phyloP scores from a whole-genome alignment of 768 basidiomycete genomes.

The Boletus eberwhitei region DNA sequence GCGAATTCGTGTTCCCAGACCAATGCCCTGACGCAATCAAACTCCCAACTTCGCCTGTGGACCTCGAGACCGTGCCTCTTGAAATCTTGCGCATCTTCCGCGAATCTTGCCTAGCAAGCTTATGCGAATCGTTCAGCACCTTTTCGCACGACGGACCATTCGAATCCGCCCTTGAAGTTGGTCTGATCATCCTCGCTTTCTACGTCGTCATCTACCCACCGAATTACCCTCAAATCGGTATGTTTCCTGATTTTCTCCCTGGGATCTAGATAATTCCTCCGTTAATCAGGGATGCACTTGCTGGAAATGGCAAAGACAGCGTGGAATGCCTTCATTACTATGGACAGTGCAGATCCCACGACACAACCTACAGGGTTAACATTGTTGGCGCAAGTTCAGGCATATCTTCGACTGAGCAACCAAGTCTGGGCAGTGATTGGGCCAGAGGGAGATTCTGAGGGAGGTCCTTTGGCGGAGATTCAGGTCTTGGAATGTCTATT shows the following conservation, averaged over 20 bases:
- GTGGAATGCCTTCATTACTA: conserved; percentile 60
- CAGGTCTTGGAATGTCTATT: conserved; percentile 42
- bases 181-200: conserved; percentile 57
- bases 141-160: conserved; percentile 67
- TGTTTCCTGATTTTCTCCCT: conserved; percentile 11
- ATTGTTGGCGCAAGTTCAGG: conserved; percentile 30
- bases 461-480: conserved; percentile 57
- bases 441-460: conserved; percentile 54
- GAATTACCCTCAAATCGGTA: conserved; percentile 83
- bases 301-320: conserved; percentile 73
- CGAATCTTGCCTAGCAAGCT: conserved; percentile 52
- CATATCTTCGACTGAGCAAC: conserved; percentile 40
- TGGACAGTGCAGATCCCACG: conserved; percentile 16
- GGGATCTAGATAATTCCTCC: background rate
- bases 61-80: conserved; percentile 35
- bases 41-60: conserved; percentile 29
- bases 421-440: conserved; percentile 49
- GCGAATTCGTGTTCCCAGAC: conserved; percentile 38
- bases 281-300: conserved; percentile 60
- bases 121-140: conserved; percentile 64
- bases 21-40: conserved; percentile 14
- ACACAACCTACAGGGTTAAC: conserved; percentile 10
- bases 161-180: conserved; percentile 48
- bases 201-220: conserved; percentile 70
- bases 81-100: conserved; percentile 45